phyloP scores from a whole-genome alignment of 2,329 filamentous ascomycete genomes.

The Pseudocercospora crystallina region DNA sequence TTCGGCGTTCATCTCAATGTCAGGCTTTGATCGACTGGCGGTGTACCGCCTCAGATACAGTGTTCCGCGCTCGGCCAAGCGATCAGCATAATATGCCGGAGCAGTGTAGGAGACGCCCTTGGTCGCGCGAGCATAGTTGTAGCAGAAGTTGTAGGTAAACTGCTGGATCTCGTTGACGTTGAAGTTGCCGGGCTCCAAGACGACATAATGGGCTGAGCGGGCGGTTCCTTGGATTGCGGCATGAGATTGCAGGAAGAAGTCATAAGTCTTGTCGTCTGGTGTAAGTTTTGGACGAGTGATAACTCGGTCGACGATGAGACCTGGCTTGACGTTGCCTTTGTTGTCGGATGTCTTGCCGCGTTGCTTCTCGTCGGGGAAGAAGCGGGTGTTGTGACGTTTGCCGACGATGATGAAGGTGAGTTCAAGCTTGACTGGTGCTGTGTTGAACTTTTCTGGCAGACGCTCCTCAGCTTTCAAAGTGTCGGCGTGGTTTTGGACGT shows the following conservation, averaged over 20 bases:
- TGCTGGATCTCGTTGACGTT: constrained; percentile 17
- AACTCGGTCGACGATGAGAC: constrained; percentile 32
- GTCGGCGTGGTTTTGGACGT: no score
- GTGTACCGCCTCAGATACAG: constrained; percentile 27
- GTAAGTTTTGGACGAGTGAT: constrained; percentile 27
- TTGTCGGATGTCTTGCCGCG: constrained; percentile 21
- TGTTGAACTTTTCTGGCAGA: no score
- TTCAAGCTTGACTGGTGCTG: no score
- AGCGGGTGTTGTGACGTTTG: constrained; percentile 45
- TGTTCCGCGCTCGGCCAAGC: constrained; percentile 39
- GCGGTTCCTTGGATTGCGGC: constrained; percentile 33
- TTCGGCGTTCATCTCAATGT: constrained; percentile 11
- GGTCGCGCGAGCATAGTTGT: constrained; percentile 36
- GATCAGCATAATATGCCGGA: constrained; percentile 42
- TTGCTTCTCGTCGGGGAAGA: constrained; percentile 38
- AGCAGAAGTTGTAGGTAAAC: constrained; percentile 35
- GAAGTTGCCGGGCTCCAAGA: constrained; percentile 28
- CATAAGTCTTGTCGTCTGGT: constrained; percentile 15
- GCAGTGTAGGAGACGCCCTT: constrained; percentile 37
- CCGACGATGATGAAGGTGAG: constrained; percentile 33
- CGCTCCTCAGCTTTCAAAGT: no score
- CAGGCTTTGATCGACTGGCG: not conserved
- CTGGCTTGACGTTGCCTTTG: constrained; percentile 26
- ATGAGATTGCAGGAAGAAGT: constrained; percentile 41
- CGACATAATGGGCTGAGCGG: constrained; percentile 35